A percentile compares a stretch with the other conserved stretches of the same genome.
phyloP scores from a whole-genome alignment of 2,329 filamentous ascomycete species.

The Fusarium bulbicola region DNA sequence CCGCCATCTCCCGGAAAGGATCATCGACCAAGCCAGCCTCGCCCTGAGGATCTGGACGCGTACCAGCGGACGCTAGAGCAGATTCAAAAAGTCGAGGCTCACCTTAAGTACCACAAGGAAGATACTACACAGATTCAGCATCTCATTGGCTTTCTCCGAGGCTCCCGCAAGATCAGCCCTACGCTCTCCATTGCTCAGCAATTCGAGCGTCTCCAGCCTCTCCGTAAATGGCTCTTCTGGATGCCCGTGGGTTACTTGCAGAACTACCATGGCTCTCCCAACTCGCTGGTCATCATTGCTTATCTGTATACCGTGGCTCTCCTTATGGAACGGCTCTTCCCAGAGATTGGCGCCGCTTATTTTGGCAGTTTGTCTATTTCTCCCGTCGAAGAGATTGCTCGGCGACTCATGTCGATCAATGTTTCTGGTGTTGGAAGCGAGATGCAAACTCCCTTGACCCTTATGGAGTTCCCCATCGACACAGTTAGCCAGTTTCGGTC shows the following conservation, averaged over 20 bases:
- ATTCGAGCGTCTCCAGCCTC: constrained; percentile 87
- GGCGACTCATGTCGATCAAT: constrained; percentile 75
- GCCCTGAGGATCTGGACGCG: constrained; percentile 75
- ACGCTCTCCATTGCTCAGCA: constrained; percentile 80
- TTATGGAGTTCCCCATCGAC: constrained; percentile 79
- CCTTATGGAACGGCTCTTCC: constrained; percentile 89
- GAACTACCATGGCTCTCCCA: constrained; percentile 77
- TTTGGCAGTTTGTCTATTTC: constrained; percentile 81
- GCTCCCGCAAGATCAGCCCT: constrained; percentile 75
- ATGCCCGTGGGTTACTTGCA: constrained; percentile 86
- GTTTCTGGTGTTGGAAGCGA: constrained; percentile 66
- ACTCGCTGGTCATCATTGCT: constrained; percentile 82
- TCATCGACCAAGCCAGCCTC: constrained; percentile 68
- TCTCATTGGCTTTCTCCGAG: constrained; percentile 76
- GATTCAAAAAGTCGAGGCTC: constrained; percentile 72
- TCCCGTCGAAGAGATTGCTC: constrained; percentile 87
- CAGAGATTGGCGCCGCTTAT: constrained; percentile 89
- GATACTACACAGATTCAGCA: constrained; percentile 75
- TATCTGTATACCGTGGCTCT: constrained; percentile 92
- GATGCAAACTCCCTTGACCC: constrained; percentile 67
- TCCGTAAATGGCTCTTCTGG: constrained; percentile 96
- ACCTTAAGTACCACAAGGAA: constrained; percentile 74
- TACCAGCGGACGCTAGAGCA: constrained; percentile 74
- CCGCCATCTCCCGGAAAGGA: constrained; percentile 70
- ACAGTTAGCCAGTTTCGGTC: constrained; percentile 74